phyloP scores from a whole-genome alignment of 352 stramenopile genomes.

The Phytophthora brassicae region DNA sequence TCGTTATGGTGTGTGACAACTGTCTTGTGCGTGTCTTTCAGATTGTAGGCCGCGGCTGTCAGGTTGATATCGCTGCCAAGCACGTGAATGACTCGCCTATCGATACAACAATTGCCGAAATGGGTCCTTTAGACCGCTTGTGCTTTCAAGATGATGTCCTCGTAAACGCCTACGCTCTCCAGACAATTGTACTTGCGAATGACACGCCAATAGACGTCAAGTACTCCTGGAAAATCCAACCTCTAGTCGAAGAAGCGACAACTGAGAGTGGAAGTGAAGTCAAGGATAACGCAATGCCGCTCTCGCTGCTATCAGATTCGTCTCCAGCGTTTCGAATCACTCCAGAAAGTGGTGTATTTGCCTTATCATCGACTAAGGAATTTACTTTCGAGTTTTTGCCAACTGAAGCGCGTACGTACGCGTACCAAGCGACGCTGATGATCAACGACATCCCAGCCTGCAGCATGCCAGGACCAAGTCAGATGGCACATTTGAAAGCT shows the following conservation, averaged over 20 bases:
- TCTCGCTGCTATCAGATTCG: constrained; percentile 6
- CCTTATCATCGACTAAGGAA: constrained; percentile 32
- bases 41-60: constrained; percentile 61
- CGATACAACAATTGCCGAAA: constrained; percentile 43
- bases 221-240: constrained; percentile 55
- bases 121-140: constrained; percentile 49
- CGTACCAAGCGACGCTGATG: constrained; percentile 42
- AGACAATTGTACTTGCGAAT: constrained; percentile 60
- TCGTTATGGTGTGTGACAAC: constrained; percentile 86
- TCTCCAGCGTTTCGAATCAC: constrained; percentile 41
- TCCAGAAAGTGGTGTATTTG: constrained; percentile 45
- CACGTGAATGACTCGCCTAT: constrained; percentile 49
- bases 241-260: not conserved
- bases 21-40: constrained; percentile 77
- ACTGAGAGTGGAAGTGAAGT: not conserved
- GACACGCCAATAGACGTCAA: constrained; percentile 63
- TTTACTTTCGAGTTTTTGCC: constrained; percentile 59
- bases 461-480: constrained; percentile 49
- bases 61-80: constrained; percentile 60
- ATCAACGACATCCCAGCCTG: constrained; percentile 53
- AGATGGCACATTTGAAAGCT: constrained; percentile 38
- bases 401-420: constrained; percentile 14
- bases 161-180: constrained; percentile 29
- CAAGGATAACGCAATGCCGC: constrained; percentile 14
- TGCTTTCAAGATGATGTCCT: constrained; percentile 50